Percentiles rank a stretch among this genome's conserved stretches.
These are phyloP conservation scores for Sporothrix pseudoabietina DNA, from an alignment of 2,329 filamentous ascomycete genomes.

Conservation along the genomic window DNA sequence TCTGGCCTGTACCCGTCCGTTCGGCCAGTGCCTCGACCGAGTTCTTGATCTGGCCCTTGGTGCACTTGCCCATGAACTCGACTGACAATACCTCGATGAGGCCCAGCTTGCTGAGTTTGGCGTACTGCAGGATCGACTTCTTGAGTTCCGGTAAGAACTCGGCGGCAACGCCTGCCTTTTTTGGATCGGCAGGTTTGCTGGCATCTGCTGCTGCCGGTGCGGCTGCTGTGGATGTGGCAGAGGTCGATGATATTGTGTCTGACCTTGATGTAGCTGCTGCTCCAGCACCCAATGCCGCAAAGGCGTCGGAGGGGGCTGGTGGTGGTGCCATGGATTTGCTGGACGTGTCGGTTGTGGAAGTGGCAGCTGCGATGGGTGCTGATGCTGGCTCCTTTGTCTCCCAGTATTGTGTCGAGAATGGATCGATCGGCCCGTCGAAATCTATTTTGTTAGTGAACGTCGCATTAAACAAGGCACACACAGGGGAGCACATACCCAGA, in stretches of 20 bases:
- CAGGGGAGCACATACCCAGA: slow-evolving; percentile 56
- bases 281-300: slow-evolving; percentile 30
- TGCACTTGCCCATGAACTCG: slow-evolving; percentile 65
- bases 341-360: not conserved
- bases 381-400: slow-evolving; percentile 40
- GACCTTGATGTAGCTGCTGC: not conserved
- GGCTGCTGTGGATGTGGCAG: not conserved
- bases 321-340: slow-evolving; percentile 34
- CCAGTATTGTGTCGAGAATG: slow-evolving; percentile 86
- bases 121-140: slow-evolving; percentile 62
- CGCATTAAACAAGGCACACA: not conserved
- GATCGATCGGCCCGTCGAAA: slow-evolving; percentile 67
- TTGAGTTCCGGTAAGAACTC: slow-evolving; percentile 69
- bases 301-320: slow-evolving; percentile 35
- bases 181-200: slow-evolving; percentile 32
- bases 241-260: not conserved
- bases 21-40: slow-evolving; percentile 68
- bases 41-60: slow-evolving; percentile 69
- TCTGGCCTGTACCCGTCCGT: slow-evolving; percentile 54
- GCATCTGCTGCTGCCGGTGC: slow-evolving; percentile 18
- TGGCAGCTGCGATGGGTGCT: not conserved
- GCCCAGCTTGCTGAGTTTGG: slow-evolving; percentile 67
- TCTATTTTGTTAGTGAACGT: slow-evolving; percentile 36
- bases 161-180: slow-evolving; percentile 52
- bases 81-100: slow-evolving; percentile 75